These are phyloP conservation scores for Uncinocarpus reesii DNA, from an alignment of 2,329 filamentous ascomycete genomes.

Conservation along the genomic window DNA sequence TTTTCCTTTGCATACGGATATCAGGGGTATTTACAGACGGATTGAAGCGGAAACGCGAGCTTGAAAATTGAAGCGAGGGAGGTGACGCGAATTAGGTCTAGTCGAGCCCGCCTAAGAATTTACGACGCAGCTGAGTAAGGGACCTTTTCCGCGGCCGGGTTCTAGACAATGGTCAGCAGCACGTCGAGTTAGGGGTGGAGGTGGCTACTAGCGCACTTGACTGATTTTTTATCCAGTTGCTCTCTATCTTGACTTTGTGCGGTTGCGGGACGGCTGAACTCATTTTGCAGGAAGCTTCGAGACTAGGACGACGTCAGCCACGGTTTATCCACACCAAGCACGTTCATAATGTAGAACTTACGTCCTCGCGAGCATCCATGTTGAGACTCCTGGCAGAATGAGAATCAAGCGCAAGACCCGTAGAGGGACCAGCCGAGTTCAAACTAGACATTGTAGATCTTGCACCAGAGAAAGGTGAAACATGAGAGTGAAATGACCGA, in stretches of 20 bases:
- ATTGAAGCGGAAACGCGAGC: too few species aligned
- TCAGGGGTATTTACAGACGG: too few species aligned
- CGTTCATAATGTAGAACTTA: slow-evolving; percentile 18
- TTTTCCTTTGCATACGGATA: too few species aligned
- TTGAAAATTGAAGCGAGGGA: neutral
- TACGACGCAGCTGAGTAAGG: slow-evolving; percentile 10
- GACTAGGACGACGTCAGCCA: neutral
- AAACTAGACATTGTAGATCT: slow-evolving; percentile 29
- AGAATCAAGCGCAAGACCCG: slow-evolving; percentile 20
- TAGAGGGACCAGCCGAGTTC: neutral
- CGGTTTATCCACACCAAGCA: neutral
- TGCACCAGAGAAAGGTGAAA: slow-evolving; percentile 30
- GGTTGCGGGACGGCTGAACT: slow-evolving; percentile 18
- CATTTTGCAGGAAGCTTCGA: slow-evolving; percentile 22
- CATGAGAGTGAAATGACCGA: slow-evolving; percentile 29
- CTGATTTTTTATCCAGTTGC: slow-evolving; percentile 20
- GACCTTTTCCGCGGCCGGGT: slow-evolving; percentile 11
- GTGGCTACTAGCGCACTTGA: slow-evolving; percentile 23
- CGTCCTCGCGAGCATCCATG: slow-evolving; percentile 32
- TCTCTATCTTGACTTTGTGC: neutral
- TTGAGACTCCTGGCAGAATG: slow-evolving; percentile 30
- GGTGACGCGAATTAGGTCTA: neutral
- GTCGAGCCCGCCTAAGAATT: slow-evolving; percentile 1
- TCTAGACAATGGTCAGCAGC: neutral
- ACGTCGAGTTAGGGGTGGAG: neutral